Base-by-base conservation (phyloP, 2,329 filamentous ascomycete species). In the Podosphaera aphanis region DNA sequence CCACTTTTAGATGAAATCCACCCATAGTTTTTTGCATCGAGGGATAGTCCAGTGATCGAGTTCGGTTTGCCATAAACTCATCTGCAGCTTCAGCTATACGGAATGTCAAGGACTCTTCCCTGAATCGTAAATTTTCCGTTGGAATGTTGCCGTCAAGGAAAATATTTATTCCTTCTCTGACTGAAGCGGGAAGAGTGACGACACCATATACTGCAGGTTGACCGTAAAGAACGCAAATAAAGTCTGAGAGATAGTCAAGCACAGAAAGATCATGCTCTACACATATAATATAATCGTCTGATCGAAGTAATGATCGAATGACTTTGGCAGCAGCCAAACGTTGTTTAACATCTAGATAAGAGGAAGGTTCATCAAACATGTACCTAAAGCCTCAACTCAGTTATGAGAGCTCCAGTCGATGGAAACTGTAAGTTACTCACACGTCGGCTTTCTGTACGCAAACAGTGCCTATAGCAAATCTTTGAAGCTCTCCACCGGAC, bases 321-420 rank as follows among this genome's bases (percentile, higher is more conserved):
- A 93, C 83, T 56, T 80, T 76, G 56, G 84, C 88, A 51, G 92
- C 90, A 55, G 80, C 82, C 54, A 98, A 69, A 78, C 90, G 83
- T 66, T 98, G 90, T 73, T 95, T 95, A 61, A 98, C 90, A 80
- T 98, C 92, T 48, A 98, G 74, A 64, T 94, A 98, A 33, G 90
- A 98, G 36, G 88, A 95, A 16, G 92, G 92, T 68, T 98, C 90
- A 64, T 98, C 90, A 59, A 98, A 98, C 90, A 98, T 95, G 71
- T 98, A 98, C 10, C 67, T 74, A 53, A 2, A 45, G 43, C 42
- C 21, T 21, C 40, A 37, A 27, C 42, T 47, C 47, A 43, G 49
- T 42, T 29, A 15, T n/a, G 33, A 36, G 13, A 25, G 4, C 15
- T 33, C 29, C 18, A 13, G 1, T 25, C 2, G 5, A 13, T 42